Base-by-base conservation (phyloP, 495 filamentous ascomycete species). In the Lophium mytilinum region DNA sequence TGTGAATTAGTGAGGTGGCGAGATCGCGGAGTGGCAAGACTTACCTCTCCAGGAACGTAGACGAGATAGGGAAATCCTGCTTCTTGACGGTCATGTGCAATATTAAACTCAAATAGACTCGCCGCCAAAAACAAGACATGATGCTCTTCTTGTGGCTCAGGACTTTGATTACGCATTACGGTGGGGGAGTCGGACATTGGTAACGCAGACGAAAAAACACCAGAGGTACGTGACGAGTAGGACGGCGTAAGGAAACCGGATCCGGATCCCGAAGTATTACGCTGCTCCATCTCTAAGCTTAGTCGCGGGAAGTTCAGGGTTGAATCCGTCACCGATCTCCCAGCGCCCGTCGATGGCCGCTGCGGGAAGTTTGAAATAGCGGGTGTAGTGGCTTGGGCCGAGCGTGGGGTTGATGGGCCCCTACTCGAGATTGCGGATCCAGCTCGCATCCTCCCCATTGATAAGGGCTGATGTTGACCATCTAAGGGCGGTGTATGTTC, bases 11-110 rank as follows among this genome's bases (percentile, higher is more conserved):
- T 30, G 6, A 30, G 3, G 6, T 30, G 24, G 6, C 24, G 6
- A 30, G 24, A n/a, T 30, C 3, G 24, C 24, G 24, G 24, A 30
- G 24, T 30, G 24, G 6, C 3, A 3, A 30, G 24, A 53, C 80
- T 50, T 67, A 86, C 83, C 73, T 95, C 91, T 37, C 93, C 93
- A 15, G 88, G 85, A 37, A 90, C 87, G 72, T 97, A 99, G 42
- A 87, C 95, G 64, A 99, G 73, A 71, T 97, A 99, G 9, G 91
- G 91, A 71, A 93, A 96, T 15, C 94, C 93, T 55, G 87, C 94
- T 73, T 97, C 94, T 45, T 85, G 82, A 57, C 93, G 84, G n/a
- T 87, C 84, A 33, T 86, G 87, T 60, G 92, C 88, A 57, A 97
- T 96, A 67, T 94, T 91, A 72, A 97, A 99, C 65, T 96, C 89